Evolutionary conservation across 164 flowering plant genomes (phyloP).

Genomic region (Berberis vulgaris): DNA sequence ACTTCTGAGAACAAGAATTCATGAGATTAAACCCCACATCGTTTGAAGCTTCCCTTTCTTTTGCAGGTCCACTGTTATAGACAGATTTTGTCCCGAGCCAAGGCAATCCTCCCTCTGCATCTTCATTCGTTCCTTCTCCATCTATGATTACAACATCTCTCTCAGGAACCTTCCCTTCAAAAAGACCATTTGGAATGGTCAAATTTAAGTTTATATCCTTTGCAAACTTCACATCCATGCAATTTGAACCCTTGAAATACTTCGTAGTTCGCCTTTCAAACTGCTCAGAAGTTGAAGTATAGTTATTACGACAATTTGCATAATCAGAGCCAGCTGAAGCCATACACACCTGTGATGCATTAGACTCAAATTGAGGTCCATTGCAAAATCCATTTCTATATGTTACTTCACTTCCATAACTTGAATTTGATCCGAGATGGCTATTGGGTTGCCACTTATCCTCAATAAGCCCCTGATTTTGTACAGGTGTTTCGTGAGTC

Average conservation of each 20-base stretch:
- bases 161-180: conserved; percentile 13
- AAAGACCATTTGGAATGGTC: conserved; percentile 22
- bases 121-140: conserved; percentile 26
- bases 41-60: conserved; percentile 12
- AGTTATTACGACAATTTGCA: conserved; percentile 5
- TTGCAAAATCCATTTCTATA: conserved; percentile 15
- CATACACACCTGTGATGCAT: conserved; percentile 13
- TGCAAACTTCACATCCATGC: conserved; percentile 25
- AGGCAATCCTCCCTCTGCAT: conserved; percentile 14
- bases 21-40: background rate
- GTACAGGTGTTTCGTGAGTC: conserved; percentile 9
- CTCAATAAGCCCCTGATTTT: conserved; percentile 7
- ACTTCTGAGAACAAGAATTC: background rate
- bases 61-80: conserved; percentile 8
- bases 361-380: conserved; percentile 14
- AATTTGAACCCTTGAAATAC: conserved; percentile 20
- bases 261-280: conserved; percentile 15
- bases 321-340: conserved; percentile 21
- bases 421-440: conserved; percentile 12
- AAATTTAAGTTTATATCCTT: conserved; percentile 30
- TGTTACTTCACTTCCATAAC: conserved; percentile 14
- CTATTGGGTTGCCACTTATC: conserved; percentile 16
- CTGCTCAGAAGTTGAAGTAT: conserved; percentile 17
- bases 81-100: conserved; percentile 25
- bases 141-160: conserved; percentile 18